Evolutionary conservation across 2,329 filamentous ascomycete genomes (phyloP), one percentile per base, ranked within the genome.

Genomic region (Pseudogymnoascus sp.): DNA sequence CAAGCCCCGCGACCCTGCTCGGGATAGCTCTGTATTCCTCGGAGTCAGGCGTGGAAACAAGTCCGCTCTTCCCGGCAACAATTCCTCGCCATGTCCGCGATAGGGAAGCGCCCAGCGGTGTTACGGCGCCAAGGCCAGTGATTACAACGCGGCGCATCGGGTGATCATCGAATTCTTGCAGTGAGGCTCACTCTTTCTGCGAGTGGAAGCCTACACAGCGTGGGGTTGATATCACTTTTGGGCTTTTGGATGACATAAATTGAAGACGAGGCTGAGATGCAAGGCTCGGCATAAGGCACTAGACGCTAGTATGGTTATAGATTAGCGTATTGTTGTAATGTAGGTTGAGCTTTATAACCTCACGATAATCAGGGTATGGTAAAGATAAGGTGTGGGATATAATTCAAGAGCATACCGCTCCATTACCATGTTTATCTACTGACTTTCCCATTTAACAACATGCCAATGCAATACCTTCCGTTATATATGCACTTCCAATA

Each of bases 1-100:
- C 89, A 16, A 95, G 73, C 1, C 89, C 95, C 46, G 93, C 93
- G 61, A 98, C 86, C 62, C 88, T 91, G 74, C 91, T 95, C 11
- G 93, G 91, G 43, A 97, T 79, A 46, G 86, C 84, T 7, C 80
- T 80, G 82, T 93, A 96, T 60, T 65, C 60, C 12, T 38, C 33
- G 12, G 63, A 28, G 53, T 38, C 35, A 22, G 71, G 70, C 61
- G 71, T 84, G 61, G 84, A 93, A 64, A 87, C 82, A 70, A 99
- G 86, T 67, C 93, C 95, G 66, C 88, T 92, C 40, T 93, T 82
- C 50, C 91, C 87, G 43, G 89, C 86, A 31, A 98, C 75, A 43
- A 99, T 84, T 61, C 90, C 88, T 65, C 78, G 82, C 95, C 95
- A 99, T 65, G 90, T 90, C 63, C 80, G 85, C 68, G 84, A 85